A percentile compares a stretch with the other conserved stretches of the same genome.
phyloP scores from a whole-genome alignment of 2,329 filamentous ascomycete genomes.

The Colletotrichum navitas region DNA sequence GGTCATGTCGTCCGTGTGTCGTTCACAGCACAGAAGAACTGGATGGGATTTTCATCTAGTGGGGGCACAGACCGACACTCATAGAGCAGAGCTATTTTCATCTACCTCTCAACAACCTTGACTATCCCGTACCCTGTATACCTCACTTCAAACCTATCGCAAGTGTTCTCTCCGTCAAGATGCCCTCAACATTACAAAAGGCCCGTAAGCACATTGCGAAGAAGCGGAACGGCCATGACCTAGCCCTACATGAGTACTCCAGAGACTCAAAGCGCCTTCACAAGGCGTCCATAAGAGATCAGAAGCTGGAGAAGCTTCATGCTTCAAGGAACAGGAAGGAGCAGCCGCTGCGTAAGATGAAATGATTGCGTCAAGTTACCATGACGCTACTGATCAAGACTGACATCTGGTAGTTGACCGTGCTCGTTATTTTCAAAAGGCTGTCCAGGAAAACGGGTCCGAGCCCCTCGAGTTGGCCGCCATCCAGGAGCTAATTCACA shows the following conservation, averaged over 20 bases:
- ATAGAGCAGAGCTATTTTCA: conserved; percentile 15
- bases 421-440: conserved; percentile 76
- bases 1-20: not conserved
- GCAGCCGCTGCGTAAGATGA: conserved; percentile 73
- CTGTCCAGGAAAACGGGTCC: conserved; percentile 64
- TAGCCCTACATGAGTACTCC: conserved; percentile 87
- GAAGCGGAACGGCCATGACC: conserved; percentile 81
- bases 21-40: conserved; percentile 5
- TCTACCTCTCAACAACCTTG: conserved; percentile 22
- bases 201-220: conserved; percentile 91
- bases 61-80: conserved; percentile 32
- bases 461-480: conserved; percentile 65
- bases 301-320: conserved; percentile 81
- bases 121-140: conserved; percentile 3
- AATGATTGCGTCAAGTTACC: not conserved
- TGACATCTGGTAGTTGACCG: conserved; percentile 50
- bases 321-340: conserved; percentile 80
- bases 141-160: conserved; percentile 1
- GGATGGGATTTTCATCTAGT: conserved; percentile 40
- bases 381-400: not conserved
- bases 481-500: conserved; percentile 72
- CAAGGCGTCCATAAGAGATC: conserved; percentile 83
- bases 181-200: conserved; percentile 85
- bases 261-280: conserved; percentile 86
- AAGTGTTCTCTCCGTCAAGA: conserved; percentile 55